Conservation (phyloP, 192 early-diverging fungal species). For the Dispira simplex region DNA sequence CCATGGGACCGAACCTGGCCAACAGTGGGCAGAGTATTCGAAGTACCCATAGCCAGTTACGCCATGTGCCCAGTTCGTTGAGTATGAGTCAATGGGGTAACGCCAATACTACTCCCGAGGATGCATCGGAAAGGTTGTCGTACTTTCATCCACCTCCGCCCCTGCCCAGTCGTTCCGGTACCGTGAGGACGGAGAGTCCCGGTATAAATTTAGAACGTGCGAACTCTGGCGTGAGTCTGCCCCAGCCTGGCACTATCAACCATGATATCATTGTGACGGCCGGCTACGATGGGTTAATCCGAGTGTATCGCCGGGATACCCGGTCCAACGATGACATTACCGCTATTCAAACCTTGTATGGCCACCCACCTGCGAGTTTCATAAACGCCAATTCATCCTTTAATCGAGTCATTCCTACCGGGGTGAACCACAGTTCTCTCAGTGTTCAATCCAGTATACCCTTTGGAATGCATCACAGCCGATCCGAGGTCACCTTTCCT, state of each 20-base stretch:
- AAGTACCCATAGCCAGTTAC: conserved; percentile 5
- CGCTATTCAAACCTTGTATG: neutral
- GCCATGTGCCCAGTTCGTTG: conserved; percentile 22
- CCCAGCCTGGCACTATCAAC: conserved; percentile 19
- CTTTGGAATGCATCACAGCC: neutral
- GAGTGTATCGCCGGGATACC: conserved; percentile 48
- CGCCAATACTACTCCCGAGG: conserved; percentile 13
- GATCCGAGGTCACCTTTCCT: neutral
- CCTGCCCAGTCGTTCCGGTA: neutral
- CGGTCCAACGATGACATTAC: neutral
- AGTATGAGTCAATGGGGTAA: conserved; percentile 14
- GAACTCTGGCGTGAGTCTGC: neutral
- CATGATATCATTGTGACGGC: conserved; percentile 46
- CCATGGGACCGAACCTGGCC: neutral
- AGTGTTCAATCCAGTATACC: neutral
- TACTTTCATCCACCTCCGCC: conserved; percentile 20
- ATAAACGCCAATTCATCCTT: neutral
- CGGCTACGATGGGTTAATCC: conserved; percentile 40
- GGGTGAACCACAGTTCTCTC: neutral
- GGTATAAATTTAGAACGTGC: conserved; percentile 4
- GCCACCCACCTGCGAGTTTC: neutral
- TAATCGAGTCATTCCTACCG: neutral
- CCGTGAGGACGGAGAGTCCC: neutral
- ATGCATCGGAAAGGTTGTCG: conserved; percentile 12
- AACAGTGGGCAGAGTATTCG: conserved; percentile 20